These are phyloP conservation scores for Paecilomyces niveus DNA, from an alignment of 2,329 filamentous ascomycete species.

Conservation along the genomic window DNA sequence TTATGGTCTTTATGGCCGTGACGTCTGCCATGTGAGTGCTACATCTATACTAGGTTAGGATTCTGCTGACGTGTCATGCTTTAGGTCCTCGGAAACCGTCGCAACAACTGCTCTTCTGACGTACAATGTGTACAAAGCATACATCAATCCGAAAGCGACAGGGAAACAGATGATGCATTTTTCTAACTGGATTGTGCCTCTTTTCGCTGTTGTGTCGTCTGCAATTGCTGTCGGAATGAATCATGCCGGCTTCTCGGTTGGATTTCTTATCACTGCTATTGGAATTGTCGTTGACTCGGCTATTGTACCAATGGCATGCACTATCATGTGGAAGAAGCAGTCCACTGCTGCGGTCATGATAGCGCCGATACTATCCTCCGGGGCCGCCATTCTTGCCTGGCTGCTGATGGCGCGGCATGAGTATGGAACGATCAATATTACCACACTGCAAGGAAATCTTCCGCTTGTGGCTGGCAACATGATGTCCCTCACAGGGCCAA, in stretches of 20 bases:
- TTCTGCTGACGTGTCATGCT: constrained; percentile 5
- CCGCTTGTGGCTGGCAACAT: constrained; percentile 8
- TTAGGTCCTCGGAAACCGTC: constrained; percentile 2
- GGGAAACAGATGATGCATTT: constrained; percentile 13
- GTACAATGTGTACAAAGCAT: constrained; percentile 24
- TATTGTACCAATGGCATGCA: constrained; percentile 22
- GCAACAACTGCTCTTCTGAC: constrained; percentile 7
- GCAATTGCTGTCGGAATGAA: constrained; percentile 6
- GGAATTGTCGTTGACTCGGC: constrained; percentile 16
- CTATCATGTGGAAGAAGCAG: constrained; percentile 23
- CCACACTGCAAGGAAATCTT: constrained; percentile 5
- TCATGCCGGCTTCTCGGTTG: constrained; percentile 19
- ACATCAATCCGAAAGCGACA: constrained; percentile 17
- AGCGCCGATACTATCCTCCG: constrained; percentile 13
- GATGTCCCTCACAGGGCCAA: constrained; percentile 9
- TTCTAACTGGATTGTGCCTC: constrained; percentile 13
- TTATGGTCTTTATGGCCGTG: constrained; percentile 37
- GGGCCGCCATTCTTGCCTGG: constrained; percentile 21
- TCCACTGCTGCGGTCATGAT: constrained; percentile 13
- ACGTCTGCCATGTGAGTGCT: constrained; percentile 24
- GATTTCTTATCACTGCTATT: constrained; percentile 12
- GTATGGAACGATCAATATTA: constrained; percentile 24
- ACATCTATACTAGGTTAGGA: not conserved
- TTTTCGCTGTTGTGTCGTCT: constrained; percentile 21
- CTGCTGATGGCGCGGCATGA: constrained; percentile 26